Conservation (phyloP, 495 filamentous ascomycete species). For the Viridothelium virens region DNA sequence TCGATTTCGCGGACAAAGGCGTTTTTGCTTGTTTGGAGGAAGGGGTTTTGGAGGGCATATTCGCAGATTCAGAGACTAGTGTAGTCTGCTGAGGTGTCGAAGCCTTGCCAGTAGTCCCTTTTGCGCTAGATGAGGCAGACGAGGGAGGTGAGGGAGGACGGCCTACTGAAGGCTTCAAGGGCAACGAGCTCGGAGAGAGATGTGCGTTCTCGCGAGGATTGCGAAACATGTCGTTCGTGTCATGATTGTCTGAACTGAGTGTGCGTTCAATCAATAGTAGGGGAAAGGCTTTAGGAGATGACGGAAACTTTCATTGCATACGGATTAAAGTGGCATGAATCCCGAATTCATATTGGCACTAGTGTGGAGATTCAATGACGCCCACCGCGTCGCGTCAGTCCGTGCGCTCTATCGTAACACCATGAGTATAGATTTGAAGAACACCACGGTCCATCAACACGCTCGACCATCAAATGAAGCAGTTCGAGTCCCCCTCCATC, state of each 20-base stretch:
- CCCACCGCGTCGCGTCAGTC: not conserved
- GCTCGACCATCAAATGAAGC: no score
- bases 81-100: not conserved
- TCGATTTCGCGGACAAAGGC: slow-evolving; percentile 13
- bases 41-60: slow-evolving; percentile 27
- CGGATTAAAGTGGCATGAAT: no score
- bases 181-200: slow-evolving; percentile 14
- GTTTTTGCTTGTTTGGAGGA: slow-evolving; percentile 20
- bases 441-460: no score
- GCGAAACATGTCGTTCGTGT: slow-evolving; percentile 35
- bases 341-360: not conserved
- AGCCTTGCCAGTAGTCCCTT: not conserved
- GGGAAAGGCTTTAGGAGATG: not conserved
- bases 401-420: not conserved
- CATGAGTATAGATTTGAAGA: no score
- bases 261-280: not conserved
- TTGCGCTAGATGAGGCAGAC: not conserved
- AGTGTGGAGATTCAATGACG: slow-evolving; percentile 3
- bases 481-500: no score
- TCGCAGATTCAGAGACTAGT: not conserved
- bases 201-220: slow-evolving; percentile 37
- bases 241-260: not conserved
- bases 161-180: slow-evolving; percentile 35
- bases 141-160: slow-evolving; percentile 40
- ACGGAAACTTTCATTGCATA: not conserved